Evolutionary conservation across 2,329 filamentous ascomycete species (phyloP).

Genomic region (Fusarium praegraminearum): DNA sequence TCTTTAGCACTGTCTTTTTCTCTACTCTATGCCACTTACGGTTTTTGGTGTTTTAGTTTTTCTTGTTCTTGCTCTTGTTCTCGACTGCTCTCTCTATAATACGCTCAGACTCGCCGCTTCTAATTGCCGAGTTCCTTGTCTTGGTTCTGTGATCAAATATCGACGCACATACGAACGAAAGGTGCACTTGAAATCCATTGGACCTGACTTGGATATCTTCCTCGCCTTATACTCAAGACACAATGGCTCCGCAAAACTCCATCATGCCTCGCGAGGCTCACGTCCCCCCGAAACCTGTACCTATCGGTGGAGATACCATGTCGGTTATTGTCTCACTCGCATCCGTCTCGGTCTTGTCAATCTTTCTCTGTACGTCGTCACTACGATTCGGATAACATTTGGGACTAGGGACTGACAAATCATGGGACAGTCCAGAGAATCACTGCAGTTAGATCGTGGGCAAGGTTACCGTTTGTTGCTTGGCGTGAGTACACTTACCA

Average conservation of each 20-base stretch:
- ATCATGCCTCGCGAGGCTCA: constrained; percentile 19
- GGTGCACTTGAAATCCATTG: neutral
- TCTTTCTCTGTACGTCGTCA: constrained; percentile 52
- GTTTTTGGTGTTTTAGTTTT: neutral
- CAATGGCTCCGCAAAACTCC: constrained; percentile 26
- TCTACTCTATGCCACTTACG: neutral
- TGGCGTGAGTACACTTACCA: constrained; percentile 54
- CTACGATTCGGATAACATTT: neutral
- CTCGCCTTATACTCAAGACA: neutral
- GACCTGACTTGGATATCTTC: neutral
- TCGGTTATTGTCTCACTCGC: constrained; percentile 53
- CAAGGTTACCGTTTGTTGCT: constrained; percentile 56
- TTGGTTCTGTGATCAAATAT: neutral
- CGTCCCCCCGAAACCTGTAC: constrained; percentile 43
- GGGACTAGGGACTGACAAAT: constrained; percentile 11
- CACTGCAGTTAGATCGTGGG: constrained; percentile 55
- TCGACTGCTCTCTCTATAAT: neutral
- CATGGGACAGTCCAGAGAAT: constrained; percentile 53
- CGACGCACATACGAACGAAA: neutral
- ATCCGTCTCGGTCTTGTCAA: constrained; percentile 52
- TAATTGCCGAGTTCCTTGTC: neutral
- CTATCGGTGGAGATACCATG: constrained; percentile 52
- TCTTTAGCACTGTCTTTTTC: neutral
- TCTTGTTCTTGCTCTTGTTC: neutral
- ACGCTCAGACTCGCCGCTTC: neutral